Base-by-base conservation (phyloP, 495 filamentous ascomycete genomes). In the Podospora comata region DNA sequence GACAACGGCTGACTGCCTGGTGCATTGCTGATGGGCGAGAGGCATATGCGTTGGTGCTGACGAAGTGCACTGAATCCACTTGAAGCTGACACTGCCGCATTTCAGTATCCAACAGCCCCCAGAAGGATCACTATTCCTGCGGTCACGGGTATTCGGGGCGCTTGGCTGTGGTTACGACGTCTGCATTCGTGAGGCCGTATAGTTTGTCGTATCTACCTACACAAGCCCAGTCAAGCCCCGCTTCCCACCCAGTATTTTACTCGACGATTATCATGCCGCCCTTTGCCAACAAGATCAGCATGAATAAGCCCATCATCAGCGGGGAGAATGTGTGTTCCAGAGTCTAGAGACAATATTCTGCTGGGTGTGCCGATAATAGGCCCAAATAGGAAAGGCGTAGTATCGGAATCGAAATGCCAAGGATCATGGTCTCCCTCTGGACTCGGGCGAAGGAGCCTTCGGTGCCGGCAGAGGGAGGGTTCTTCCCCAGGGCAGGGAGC, bases 341-440 rank as follows among this genome's bases (percentile, higher is more conserved):
- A 48, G 39, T 48, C 9, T 48, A 48, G 39, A 48, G 39, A 48
- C 39, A 48, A 48, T 48, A 48, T 48, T 48, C 39, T 48, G 39
- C 56, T n/a, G 56, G 56, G 32, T 56, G 44, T 48, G 39, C 39
- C 39, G 39, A 48, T 48, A 48, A 48, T 13, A 48, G 39, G 39
- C 39, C 39, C 9, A 48, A 11, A 48, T 48, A 11, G 39, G 39
- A 13, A 48, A 13, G 9, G 7, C 15, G 39, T 48, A 13, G 39
- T 1, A 39, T 48, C 19, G 39, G 23, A 55, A 67, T 32, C 28
- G 19, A 53, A 53, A 53, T 23, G 65, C 65, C 57, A 67, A 16
- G 65, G 23, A 34, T 48, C 39, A 16, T 48, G 39, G 39, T 48
- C 39, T 48, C 39, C 9, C 39, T 48, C 30, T 48, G 39, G 39